A percentile compares a stretch with the other conserved stretches of the same genome.
Conservation (phyloP, 306 rosid species). For the Vigna hirtella region DNA sequence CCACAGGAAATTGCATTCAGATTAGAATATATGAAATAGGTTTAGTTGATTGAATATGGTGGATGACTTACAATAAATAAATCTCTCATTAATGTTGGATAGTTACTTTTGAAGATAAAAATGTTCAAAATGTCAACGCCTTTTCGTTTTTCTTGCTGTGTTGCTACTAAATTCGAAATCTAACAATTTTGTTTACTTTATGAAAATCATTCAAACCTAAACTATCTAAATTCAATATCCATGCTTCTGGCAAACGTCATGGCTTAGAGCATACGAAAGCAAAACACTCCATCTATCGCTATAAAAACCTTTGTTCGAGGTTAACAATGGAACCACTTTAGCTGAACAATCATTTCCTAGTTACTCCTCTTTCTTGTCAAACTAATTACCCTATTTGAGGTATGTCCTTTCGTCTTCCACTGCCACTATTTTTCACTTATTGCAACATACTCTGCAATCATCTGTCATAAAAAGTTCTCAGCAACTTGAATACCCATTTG, state of each 20-base stretch:
- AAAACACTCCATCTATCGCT: not conserved
- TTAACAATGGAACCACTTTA: not conserved
- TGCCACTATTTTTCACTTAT: not conserved
- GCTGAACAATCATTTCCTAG: not conserved
- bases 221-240: not conserved
- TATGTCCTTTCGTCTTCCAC: conserved; percentile 10
- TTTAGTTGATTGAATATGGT: too few relatives aligned
- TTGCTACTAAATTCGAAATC: not conserved
- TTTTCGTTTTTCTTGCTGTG: not conserved
- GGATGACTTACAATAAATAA: too few relatives aligned
- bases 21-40: not conserved
- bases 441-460: not conserved
- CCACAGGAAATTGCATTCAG: not conserved
- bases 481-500: not conserved
- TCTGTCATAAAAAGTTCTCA: not conserved
- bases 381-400: conserved; percentile 17
- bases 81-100: too few relatives aligned
- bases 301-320: conserved; percentile 19
- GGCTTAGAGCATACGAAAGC: conserved; percentile 12
- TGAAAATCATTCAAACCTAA: conserved; percentile 13
- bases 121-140: not conserved
- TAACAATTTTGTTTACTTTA: not conserved
- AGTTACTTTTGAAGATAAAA: too few relatives aligned
- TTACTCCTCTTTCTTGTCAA: not conserved
- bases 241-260: conserved; percentile 37